Evolutionary conservation across 163 green algal genomes (phyloP), one percentile per base, ranked within the genome.

Genomic region (Trebouxia gelatinosa): DNA sequence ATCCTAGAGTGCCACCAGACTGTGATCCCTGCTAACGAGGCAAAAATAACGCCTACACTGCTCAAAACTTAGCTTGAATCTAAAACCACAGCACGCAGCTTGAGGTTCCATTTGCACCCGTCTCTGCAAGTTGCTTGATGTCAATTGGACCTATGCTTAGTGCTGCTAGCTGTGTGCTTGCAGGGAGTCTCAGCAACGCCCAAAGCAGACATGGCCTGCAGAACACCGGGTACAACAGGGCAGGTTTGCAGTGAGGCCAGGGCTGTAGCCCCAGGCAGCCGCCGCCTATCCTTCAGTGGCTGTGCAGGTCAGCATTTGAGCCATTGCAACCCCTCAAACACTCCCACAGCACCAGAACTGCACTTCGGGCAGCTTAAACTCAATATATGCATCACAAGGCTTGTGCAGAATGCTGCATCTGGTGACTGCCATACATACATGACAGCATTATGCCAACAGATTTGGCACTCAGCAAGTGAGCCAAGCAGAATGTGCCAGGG

Each of bases 241-340:
- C 54, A 40, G 29, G 21, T 48, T 40, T 1, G 39, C 68, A 35
- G 43, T 29, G 40, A 31, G 43, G n/a, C 68, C 29, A 43, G 40
- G 29, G n/a, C 39, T 29, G 26, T 40, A 40, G 43, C 43, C 68
- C 68, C 64, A 21, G 64, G 64, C 50, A 37, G 35, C 5, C 64
- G 64, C 23, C 64, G 64, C 37, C 64, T 72, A 19, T 72, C 64
- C 26, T 72, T 72, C 50, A 37, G 50, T 11, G 26, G n/a, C 64
- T 34, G 26, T 50, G 64, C 64, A 51, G 64, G 64, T 72, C 17
- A 37, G 61, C 43, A 23, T 9, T 23, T 54, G 13, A 23, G 21
- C 21, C 0, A 5, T 0, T 35, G 23, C 59, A 68, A 5, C 0
- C 11, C 1, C 23, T 54, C 6, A 51, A 4, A 71, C 9, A 71